phyloP scores from a whole-genome alignment of 2,329 filamentous ascomycete species.

The Harringtonia aguacate region DNA sequence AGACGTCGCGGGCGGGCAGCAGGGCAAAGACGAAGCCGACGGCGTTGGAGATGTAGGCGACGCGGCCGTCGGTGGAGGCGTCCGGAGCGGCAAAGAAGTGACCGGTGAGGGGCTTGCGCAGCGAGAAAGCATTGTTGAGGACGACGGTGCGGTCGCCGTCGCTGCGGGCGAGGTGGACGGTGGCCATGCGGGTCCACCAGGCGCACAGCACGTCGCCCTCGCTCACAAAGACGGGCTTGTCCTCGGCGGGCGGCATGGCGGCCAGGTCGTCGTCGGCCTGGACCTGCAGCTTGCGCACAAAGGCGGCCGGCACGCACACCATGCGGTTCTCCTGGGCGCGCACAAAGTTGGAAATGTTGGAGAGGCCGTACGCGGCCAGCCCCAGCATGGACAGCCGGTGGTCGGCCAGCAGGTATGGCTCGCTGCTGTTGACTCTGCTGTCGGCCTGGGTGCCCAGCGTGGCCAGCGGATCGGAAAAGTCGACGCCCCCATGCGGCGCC shows the following conservation, averaged over 20 bases:
- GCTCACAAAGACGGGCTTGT: not conserved
- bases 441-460: constrained; percentile 47
- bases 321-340: constrained; percentile 20
- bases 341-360: constrained; percentile 16
- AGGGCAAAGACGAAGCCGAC: constrained; percentile 16
- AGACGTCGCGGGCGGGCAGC: constrained; percentile 13
- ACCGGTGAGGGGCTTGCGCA: constrained; percentile 14
- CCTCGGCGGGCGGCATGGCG: not conserved
- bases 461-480: constrained; percentile 67
- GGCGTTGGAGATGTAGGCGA: constrained; percentile 20
- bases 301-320: constrained; percentile 22
- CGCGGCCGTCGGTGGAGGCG: constrained; percentile 8
- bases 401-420: constrained; percentile 13
- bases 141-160: constrained; percentile 16
- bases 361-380: constrained; percentile 15
- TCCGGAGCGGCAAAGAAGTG: constrained; percentile 11
- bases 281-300: constrained; percentile 15
- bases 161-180: constrained; percentile 13
- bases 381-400: constrained; percentile 11
- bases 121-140: constrained; percentile 22
- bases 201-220: constrained; percentile 24
- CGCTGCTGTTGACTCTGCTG: too few relatives aligned
- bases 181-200: constrained; percentile 22
- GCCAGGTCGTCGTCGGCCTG: constrained; percentile 12
- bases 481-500: constrained; percentile 47